phyloP scores from a whole-genome alignment of 2,329 filamentous ascomycete species.

The Thelonectria blattea region DNA sequence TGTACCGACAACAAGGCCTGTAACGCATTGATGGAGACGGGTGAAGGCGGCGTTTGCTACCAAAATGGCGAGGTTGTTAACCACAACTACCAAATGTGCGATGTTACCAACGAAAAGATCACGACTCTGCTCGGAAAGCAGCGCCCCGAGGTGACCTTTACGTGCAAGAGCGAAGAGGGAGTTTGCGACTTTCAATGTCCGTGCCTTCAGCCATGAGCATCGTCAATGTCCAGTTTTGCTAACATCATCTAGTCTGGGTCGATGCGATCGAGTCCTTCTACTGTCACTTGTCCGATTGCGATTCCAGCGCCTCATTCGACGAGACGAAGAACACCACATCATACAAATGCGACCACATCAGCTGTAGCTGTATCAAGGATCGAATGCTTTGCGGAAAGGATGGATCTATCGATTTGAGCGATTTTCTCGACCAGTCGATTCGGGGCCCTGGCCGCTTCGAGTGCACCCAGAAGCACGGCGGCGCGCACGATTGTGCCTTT shows the following conservation, averaged over 20 bases:
- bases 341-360: conserved; percentile 84
- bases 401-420: conserved; percentile 88
- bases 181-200: conserved; percentile 95
- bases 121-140: conserved; percentile 82
- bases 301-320: conserved; percentile 72
- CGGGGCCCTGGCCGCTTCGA: conserved; percentile 86
- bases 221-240: conserved; percentile 9
- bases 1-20: conserved; percentile 86
- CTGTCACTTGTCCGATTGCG: conserved; percentile 84
- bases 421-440: conserved; percentile 84
- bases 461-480: conserved; percentile 70
- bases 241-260: conserved; percentile 76
- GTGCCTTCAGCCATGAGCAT: conserved; percentile 36
- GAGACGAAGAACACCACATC: conserved; percentile 78
- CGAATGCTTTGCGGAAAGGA: conserved; percentile 94
- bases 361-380: conserved; percentile 86
- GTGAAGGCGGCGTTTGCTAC: conserved; percentile 87
- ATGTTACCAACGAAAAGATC: conserved; percentile 96
- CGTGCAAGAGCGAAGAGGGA: conserved; percentile 75
- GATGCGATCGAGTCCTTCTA: conserved; percentile 95
- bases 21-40: conserved; percentile 83
- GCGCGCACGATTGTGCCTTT: conserved; percentile 75
- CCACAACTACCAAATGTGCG: conserved; percentile 96
- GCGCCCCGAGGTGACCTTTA: conserved; percentile 93
- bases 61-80: conserved; percentile 88